Base-by-base conservation (phyloP, 2,329 filamentous ascomycete genomes). In the Talaromyces albobiverticillius region DNA sequence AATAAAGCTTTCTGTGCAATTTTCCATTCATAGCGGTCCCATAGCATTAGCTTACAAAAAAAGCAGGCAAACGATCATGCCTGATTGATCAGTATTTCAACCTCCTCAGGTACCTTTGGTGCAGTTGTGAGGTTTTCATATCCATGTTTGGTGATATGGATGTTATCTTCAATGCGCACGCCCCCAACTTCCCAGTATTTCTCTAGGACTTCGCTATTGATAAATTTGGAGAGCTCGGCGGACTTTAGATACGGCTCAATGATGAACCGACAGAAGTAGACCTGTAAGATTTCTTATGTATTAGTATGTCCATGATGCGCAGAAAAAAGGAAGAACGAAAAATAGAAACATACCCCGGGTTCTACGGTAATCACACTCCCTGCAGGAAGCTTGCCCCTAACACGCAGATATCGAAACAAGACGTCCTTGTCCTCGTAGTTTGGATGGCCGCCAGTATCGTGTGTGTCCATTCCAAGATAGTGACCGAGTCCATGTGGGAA, bases 341-440 rank as follows among this genome's bases (percentile, higher is more conserved):
- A 2, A 32, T 54, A 47, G 38, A 13, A 6, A 78, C 84, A 72
- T 78, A 89, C 84, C 46, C 94, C 94, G 11, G 94, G 94, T 76
- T 99, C 94, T 36, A 97, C 93, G 0, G 94, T 99, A 51, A 99
- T 86, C 22, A 99, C 90, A 47, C 87, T 87, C 7, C 88, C 87
- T 0, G 85, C 86, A 0, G 90, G 90, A 46, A 96, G 71, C 20
- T 74, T 80, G 11, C 89, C 87, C 51, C 94, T 79, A 36, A 95
- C 86, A 42, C 94, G 81, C 57, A 99, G 76, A 67, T 96, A 97
- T 51, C 84, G 81, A 74, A 96, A 97, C 80, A 96, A 84, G 32
- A 82, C 77, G 68, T 99, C 92, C 56, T 81, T 76, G 67, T 99
- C 94, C 8, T 78, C 78, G 63, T 89, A 90, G 71, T 92, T 87